A percentile compares a stretch with the other conserved stretches of the same genome.
phyloP scores from a whole-genome alignment of 441 rosid species.

The Croton laevigatus region DNA sequence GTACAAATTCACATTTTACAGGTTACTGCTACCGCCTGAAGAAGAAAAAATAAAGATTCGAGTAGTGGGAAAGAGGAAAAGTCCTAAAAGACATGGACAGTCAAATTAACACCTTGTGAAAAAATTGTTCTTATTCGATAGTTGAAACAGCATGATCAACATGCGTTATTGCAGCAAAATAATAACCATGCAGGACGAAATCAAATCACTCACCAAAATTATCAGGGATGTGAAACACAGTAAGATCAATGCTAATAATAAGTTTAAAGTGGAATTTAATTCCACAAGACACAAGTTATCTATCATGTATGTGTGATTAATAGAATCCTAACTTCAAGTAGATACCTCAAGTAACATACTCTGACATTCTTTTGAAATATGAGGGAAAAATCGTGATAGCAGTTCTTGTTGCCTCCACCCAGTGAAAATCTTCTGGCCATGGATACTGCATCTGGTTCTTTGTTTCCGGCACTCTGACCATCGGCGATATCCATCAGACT shows the following conservation, averaged over 20 bases:
- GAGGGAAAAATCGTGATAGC: constrained; percentile 50
- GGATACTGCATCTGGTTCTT: constrained; percentile 45
- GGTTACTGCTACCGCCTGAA: background rate
- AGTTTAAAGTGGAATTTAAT: background rate
- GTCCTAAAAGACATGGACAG: background rate
- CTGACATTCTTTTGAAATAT: constrained; percentile 53
- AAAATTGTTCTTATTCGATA: background rate
- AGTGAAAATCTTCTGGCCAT: constrained; percentile 61
- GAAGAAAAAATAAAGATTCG: background rate
- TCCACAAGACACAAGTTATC: background rate
- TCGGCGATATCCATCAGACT: constrained; percentile 48
- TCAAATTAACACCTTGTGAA: background rate
- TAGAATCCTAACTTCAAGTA: background rate
- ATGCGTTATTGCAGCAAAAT: background rate
- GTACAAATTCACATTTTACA: background rate
- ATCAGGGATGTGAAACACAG: background rate
- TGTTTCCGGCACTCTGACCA: constrained; percentile 70
- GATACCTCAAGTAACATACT: constrained; percentile 59
- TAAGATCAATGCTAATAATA: background rate
- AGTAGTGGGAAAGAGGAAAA: too few relatives aligned
- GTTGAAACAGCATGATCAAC: background rate
- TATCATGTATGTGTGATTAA: background rate
- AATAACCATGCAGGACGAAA: background rate
- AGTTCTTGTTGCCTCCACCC: constrained; percentile 80
- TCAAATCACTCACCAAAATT: background rate